phyloP scores from a whole-genome alignment of 306 rosid genomes.

The Cucurbita ficifolia region DNA sequence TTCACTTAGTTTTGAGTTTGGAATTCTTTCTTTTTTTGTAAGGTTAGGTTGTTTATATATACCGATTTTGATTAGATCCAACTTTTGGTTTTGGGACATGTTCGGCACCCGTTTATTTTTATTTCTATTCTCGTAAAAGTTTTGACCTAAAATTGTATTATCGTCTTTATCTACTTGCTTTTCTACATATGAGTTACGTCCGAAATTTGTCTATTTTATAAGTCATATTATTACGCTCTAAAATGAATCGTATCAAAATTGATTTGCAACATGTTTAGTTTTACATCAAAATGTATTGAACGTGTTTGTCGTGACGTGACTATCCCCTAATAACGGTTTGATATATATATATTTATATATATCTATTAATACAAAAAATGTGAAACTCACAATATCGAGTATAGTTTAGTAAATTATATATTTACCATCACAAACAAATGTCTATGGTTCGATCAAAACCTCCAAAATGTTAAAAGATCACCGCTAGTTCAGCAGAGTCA shows the following conservation, averaged over 20 bases:
- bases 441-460: no score
- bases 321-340: neutral
- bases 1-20: neutral
- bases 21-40: neutral
- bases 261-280: no score
- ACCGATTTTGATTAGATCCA: neutral
- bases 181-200: neutral
- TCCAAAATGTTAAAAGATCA: no score
- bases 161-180: neutral
- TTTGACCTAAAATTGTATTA: neutral
- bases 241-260: neutral
- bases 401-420: no score
- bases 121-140: neutral
- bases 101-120: neutral
- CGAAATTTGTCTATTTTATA: neutral
- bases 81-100: neutral
- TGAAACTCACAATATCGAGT: no score
- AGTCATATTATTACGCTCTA: neutral
- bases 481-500: no score
- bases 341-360: neutral
- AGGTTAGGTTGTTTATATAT: neutral
- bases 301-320: neutral
- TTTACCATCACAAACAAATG: no score
- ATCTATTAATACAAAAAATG: no score
- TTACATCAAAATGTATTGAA: neutral